Evolutionary conservation across 2,329 filamentous ascomycete genomes (phyloP), one percentile per base, ranked within the genome.

Genomic region (Venturia carpophila): DNA sequence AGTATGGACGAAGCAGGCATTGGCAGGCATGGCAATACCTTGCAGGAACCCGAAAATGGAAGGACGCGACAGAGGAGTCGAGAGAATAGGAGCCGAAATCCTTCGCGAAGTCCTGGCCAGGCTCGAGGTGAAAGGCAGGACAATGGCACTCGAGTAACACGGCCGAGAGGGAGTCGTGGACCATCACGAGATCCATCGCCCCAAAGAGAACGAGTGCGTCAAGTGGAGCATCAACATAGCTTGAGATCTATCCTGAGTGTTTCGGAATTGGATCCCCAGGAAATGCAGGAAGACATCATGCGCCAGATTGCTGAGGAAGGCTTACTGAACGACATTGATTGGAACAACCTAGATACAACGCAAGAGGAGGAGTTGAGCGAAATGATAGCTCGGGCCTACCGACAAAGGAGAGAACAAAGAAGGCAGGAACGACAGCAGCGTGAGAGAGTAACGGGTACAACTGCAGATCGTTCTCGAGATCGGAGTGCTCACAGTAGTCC

Each of bases 291-390:
- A 67, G 92, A 96, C 73, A 95, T 97, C 66, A 84, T 95, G 69
- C 85, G 91, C 55, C 91, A 96, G 73, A 96, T 96, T 66, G 83
- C 92, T 69, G 88, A 93, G 68, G 91, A 96, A 72, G 92, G 93
- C 0, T 78, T 97, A 24, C 76, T 96, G 42, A 91, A 97, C 71
- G 92, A 91, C 21, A 86, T 97, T 60, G 92, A 97, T 72, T 78
- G 97, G 65, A 90, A 94, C 71, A 92, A 92, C 68, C 86, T 97
- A 64, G 92, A 93, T 68, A 82, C 91, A 19, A 85, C 80, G 61
- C 90, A 92, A 71, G 91, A 97, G 72, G 92, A 97, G 71, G 91
- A 95, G 71, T 85, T 97, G 19, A 96, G 90, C 68, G 89, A 93
- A 71, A 87, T 89, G 66, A 96, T 97, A 70, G 92, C 92, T 1